Conservation (phyloP, 208 protist species). For the Sergeia podlipaevii region DNA sequence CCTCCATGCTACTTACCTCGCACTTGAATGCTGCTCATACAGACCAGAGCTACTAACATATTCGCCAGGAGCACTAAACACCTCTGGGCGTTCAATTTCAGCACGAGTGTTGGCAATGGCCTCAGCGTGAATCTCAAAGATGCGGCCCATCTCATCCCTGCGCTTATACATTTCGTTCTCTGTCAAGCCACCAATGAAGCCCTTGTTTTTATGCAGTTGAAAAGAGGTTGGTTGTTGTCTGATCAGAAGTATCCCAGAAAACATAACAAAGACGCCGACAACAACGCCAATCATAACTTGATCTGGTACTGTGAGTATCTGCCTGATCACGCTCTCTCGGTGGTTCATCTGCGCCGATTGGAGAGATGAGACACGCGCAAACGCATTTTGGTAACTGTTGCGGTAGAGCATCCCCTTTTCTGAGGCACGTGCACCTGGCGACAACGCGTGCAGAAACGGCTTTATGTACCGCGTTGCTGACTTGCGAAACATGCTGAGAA, state of each 20-base stretch:
- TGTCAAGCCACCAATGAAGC: constrained; percentile 51
- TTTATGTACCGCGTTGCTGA: constrained; percentile 43
- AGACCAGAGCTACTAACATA: constrained; percentile 57
- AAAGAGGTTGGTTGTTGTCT: constrained; percentile 41
- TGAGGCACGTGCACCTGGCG: constrained; percentile 62
- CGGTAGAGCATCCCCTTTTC: constrained; percentile 89
- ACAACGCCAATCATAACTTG: constrained; percentile 45
- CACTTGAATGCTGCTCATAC: constrained; percentile 21
- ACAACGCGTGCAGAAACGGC: constrained; percentile 82
- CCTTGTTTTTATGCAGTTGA: constrained; percentile 51
- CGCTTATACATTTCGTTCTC: constrained; percentile 77
- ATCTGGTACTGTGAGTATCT: constrained; percentile 66
- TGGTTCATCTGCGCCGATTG: constrained; percentile 53
- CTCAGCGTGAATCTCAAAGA: constrained; percentile 67
- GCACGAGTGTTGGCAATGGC: constrained; percentile 59
- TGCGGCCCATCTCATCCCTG: constrained; percentile 67
- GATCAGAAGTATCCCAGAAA: constrained; percentile 18
- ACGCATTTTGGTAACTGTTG: constrained; percentile 83
- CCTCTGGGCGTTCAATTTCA: constrained; percentile 39
- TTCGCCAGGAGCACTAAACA: constrained; percentile 46
- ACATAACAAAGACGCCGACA: constrained; percentile 1
- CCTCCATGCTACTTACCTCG: background rate
- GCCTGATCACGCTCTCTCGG: constrained; percentile 42
- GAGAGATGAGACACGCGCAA: constrained; percentile 67
- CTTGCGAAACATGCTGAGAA: constrained; percentile 57